Evolutionary conservation across 2,329 filamentous ascomycete species (phyloP).

Genomic region (Cladosporium sp.): DNA sequence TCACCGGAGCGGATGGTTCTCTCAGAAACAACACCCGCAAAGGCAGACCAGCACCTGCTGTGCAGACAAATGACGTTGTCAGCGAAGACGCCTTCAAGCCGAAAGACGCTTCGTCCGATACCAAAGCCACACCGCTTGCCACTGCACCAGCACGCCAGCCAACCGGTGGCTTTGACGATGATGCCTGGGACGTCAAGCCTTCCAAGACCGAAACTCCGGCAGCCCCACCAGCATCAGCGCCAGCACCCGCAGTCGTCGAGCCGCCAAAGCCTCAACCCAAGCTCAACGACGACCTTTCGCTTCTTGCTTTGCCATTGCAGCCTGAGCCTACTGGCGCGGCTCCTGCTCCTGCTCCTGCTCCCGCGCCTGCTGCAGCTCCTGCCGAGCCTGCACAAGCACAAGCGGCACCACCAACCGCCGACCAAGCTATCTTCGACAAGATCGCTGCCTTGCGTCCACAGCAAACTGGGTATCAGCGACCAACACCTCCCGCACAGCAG

Average conservation of each 20-base stretch:
- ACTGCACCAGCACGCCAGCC: conserved; percentile 50
- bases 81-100: conserved; percentile 82
- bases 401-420: conserved; percentile 44
- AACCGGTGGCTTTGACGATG: conserved; percentile 80
- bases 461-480: conserved; percentile 59
- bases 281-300: conserved; percentile 70
- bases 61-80: conserved; percentile 81
- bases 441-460: conserved; percentile 46
- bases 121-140: conserved; percentile 53
- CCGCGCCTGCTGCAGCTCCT: conserved; percentile 32
- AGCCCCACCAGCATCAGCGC: conserved; percentile 40
- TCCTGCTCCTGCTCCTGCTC: conserved; percentile 42
- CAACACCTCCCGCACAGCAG: conserved; percentile 65
- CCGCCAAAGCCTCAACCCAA: conserved; percentile 47
- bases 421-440: conserved; percentile 55
- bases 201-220: conserved; percentile 57
- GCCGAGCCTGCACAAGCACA: conserved; percentile 35
- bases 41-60: conserved; percentile 81
- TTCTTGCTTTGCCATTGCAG: conserved; percentile 66
- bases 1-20: conserved; percentile 88
- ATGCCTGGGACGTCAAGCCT: conserved; percentile 95
- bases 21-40: conserved; percentile 94
- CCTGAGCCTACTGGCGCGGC: conserved; percentile 54
- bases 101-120: conserved; percentile 49
- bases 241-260: conserved; percentile 41